These are phyloP conservation scores for Candida hungchunana DNA, from an alignment of 805 yeast species.

Conservation along the genomic window DNA sequence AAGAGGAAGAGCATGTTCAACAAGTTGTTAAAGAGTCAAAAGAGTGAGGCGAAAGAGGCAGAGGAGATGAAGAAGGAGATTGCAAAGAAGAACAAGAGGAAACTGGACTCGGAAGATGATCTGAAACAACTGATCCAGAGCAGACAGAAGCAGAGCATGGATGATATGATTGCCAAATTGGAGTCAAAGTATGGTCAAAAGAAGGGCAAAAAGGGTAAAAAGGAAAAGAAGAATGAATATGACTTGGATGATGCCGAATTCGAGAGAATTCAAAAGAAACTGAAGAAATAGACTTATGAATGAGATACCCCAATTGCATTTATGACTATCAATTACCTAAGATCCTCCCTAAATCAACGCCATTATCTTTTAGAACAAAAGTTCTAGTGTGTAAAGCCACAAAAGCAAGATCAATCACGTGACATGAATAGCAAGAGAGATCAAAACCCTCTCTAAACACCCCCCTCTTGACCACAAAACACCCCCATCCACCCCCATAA, in stretches of 20 bases:
- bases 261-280: slow-evolving; percentile 29
- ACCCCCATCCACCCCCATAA: no score
- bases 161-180: slow-evolving; percentile 41
- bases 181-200: slow-evolving; percentile 45
- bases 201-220: slow-evolving; percentile 29
- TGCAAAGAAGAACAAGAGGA: slow-evolving; percentile 32
- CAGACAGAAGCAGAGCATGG: slow-evolving; percentile 40
- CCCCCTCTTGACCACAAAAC: no score
- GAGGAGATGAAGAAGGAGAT: slow-evolving; percentile 40
- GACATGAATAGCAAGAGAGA: no score
- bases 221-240: slow-evolving; percentile 23
- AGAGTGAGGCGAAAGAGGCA: slow-evolving; percentile 65
- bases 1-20: slow-evolving; percentile 44
- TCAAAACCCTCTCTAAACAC: no score
- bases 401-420: no score
- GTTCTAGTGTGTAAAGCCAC: no score
- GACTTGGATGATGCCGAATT: slow-evolving; percentile 51
- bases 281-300: no score
- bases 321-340: no score
- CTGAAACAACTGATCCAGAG: slow-evolving; percentile 46
- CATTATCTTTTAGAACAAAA: no score
- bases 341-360: no score
- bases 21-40: slow-evolving; percentile 45
- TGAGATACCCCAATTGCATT: no score
- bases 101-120: slow-evolving; percentile 34